Percentiles rank a stretch among this genome's conserved stretches.
These are phyloP conservation scores for Amanita molliuscula DNA, from an alignment of 768 basidiomycete genomes.

Conservation along the genomic window DNA sequence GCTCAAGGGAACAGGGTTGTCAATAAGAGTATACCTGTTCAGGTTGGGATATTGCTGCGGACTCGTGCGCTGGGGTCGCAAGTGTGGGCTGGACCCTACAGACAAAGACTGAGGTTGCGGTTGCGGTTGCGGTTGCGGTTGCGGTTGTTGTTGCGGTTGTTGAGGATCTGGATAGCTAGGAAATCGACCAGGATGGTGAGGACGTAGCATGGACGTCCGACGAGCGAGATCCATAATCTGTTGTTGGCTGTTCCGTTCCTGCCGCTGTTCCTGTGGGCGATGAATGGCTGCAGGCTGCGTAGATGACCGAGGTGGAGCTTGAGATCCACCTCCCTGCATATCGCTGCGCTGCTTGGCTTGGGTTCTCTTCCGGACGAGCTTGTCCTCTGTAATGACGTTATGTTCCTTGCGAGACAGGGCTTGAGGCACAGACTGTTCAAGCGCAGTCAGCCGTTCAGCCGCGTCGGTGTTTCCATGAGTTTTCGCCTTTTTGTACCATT, in stretches of 20 bases:
- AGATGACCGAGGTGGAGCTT: no score
- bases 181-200: background rate
- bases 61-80: slow-evolving; percentile 7
- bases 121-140: background rate
- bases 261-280: background rate
- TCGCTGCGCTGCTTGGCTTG: slow-evolving; percentile 51
- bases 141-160: background rate
- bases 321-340: background rate
- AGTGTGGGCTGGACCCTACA: background rate
- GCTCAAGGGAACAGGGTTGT: slow-evolving; percentile 19
- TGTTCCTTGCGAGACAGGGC: slow-evolving; percentile 73
- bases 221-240: slow-evolving; percentile 6
- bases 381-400: slow-evolving; percentile 65
- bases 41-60: slow-evolving; percentile 22
- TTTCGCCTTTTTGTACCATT: slow-evolving; percentile 80
- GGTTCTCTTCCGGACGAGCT: slow-evolving; percentile 77
- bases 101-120: background rate
- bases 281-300: no score
- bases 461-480: slow-evolving; percentile 80
- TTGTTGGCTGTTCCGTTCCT: background rate
- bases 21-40: slow-evolving; percentile 38
- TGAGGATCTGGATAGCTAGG: slow-evolving; percentile 1
- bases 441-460: slow-evolving; percentile 54
- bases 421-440: slow-evolving; percentile 51
- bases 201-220: slow-evolving; percentile 6